A percentile compares a stretch with the other conserved stretches of the same genome.
Evolutionary conservation across 345 rosid species (phyloP).

Genomic region (Ceriops zippeliana): DNA sequence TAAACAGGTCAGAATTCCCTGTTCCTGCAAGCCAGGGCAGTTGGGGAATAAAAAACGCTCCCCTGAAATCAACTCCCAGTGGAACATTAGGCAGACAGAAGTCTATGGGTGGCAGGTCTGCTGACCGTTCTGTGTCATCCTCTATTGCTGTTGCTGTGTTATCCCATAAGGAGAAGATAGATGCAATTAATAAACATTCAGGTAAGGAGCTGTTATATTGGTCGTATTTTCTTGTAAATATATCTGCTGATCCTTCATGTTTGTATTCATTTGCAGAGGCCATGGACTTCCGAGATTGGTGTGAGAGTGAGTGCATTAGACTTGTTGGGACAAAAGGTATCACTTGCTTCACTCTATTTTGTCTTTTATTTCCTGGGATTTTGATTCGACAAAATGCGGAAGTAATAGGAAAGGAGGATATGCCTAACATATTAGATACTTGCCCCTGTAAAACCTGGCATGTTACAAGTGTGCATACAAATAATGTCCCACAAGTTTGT

Average conservation of each 20-base stretch:
- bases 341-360: background rate
- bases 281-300: slow-evolving; percentile 93
- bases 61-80: slow-evolving; percentile 50
- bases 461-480: background rate
- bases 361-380: too few species aligned
- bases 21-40: slow-evolving; percentile 53
- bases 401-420: too few species aligned
- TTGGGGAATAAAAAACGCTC: slow-evolving; percentile 68
- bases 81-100: slow-evolving; percentile 62
- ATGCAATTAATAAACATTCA: slow-evolving; percentile 53
- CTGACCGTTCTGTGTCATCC: slow-evolving; percentile 48
- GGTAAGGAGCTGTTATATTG: slow-evolving; percentile 35
- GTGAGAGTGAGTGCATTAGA: slow-evolving; percentile 78
- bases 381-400: too few species aligned
- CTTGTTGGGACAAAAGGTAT: slow-evolving; percentile 86
- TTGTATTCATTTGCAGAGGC: slow-evolving; percentile 62
- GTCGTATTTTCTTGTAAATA: background rate
- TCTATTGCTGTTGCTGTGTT: slow-evolving; percentile 50
- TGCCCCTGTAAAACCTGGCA: background rate
- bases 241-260: slow-evolving; percentile 7
- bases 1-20: slow-evolving; percentile 64
- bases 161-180: slow-evolving; percentile 54
- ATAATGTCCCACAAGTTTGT: background rate
- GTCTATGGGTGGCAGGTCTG: slow-evolving; percentile 44
- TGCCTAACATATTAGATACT: too few species aligned